phyloP scores from a whole-genome alignment of 2,329 filamentous ascomycete genomes.

The Penicillium sp. region DNA sequence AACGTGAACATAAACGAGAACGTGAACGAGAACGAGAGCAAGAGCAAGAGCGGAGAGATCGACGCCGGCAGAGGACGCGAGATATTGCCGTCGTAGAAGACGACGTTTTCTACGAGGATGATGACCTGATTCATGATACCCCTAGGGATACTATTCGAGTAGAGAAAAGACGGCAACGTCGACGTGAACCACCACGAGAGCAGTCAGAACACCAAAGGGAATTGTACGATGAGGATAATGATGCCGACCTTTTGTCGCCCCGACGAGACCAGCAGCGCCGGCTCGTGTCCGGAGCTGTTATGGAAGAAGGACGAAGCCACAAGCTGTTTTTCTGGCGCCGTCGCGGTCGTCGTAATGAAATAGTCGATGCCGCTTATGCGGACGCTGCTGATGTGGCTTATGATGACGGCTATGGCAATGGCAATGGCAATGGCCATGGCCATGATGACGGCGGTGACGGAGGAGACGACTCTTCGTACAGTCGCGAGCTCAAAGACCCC shows the following conservation, averaged over 20 bases:
- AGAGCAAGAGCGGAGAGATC: conserved; percentile 18
- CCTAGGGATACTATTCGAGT: conserved; percentile 8
- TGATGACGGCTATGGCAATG: background rate
- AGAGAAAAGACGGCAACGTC: conserved; percentile 10
- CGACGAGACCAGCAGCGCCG: conserved; percentile 52
- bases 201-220: background rate
- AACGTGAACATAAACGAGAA: conserved; percentile 22
- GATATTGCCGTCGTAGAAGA: conserved; percentile 7
- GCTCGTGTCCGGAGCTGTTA: conserved; percentile 65
- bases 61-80: conserved; percentile 12
- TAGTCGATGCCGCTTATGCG: conserved; percentile 18
- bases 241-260: conserved; percentile 20
- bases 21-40: conserved; percentile 24
- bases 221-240: conserved; percentile 13
- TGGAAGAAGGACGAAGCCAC: conserved; percentile 60
- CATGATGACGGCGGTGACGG: conserved; percentile 7
- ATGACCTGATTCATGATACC: background rate
- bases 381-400: conserved; percentile 46
- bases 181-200: background rate
- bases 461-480: conserved; percentile 23
- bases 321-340: conserved; percentile 48
- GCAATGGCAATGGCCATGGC: conserved; percentile 24
- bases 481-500: conserved; percentile 21
- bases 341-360: conserved; percentile 24
- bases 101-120: background rate